Conservation (phyloP, 2,329 filamentous ascomycete species). For the Diaporthe sp. region DNA sequence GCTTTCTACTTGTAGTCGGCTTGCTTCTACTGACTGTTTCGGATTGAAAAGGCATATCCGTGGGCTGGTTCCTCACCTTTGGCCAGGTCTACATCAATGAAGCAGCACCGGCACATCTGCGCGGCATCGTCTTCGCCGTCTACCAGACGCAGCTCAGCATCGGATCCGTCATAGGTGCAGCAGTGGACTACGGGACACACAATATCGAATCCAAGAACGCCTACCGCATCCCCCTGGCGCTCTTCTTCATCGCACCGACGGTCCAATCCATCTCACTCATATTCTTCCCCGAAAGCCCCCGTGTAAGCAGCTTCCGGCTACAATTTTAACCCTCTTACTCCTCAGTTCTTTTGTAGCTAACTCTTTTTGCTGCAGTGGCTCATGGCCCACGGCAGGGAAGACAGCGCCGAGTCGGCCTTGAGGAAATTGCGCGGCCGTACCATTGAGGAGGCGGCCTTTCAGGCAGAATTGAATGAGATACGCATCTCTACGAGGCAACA, state of each 20-base stretch:
- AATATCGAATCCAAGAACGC: conserved; percentile 31
- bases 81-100: conserved; percentile 56
- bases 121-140: conserved; percentile 53
- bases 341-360: too few species aligned
- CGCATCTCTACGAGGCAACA: conserved; percentile 40
- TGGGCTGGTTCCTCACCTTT: conserved; percentile 55
- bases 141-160: conserved; percentile 51
- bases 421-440: conserved; percentile 45
- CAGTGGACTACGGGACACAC: conserved; percentile 50
- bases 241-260: conserved; percentile 51
- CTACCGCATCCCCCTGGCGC: conserved; percentile 47
- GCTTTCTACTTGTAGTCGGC: too few species aligned
- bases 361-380: conserved; percentile 49
- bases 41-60: conserved; percentile 49
- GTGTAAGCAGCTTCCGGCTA: too few species aligned
- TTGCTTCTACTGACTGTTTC: neutral
- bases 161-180: conserved; percentile 52
- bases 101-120: conserved; percentile 52
- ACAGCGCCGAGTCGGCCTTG: conserved; percentile 49
- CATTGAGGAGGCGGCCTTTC: neutral
- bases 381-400: conserved; percentile 52
- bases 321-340: too few species aligned
- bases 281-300: conserved; percentile 55
- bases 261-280: conserved; percentile 51
- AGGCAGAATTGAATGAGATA: conserved; percentile 16